Conservation (phyloP, 495 filamentous ascomycete genomes). For the Hyaloscypha variabilis region DNA sequence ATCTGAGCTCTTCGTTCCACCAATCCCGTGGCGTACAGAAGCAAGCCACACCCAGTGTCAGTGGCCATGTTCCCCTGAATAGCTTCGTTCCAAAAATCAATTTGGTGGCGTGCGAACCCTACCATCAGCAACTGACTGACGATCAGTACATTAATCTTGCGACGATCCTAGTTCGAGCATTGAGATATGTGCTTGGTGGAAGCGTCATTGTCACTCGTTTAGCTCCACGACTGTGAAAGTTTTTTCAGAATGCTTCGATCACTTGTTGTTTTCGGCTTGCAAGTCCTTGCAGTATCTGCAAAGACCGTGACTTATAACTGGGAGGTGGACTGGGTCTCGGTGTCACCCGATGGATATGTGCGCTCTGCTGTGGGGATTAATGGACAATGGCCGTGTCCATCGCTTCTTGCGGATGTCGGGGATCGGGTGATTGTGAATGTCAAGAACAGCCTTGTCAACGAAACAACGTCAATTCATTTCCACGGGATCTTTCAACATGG, state of each 20-base stretch:
- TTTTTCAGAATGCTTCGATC: neutral
- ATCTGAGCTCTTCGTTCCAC: neutral
- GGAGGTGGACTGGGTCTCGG: slow-evolving; percentile 72
- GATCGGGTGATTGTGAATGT: slow-evolving; percentile 72
- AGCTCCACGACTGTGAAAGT: neutral
- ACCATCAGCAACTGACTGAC: neutral
- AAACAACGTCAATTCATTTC: slow-evolving; percentile 75
- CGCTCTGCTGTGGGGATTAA: slow-evolving; percentile 80
- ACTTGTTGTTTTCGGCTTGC: neutral
- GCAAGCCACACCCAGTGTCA: neutral
- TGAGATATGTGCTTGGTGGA: neutral
- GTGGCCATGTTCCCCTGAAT: neutral
- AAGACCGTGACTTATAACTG: slow-evolving; percentile 60
- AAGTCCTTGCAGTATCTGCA: slow-evolving; percentile 46
- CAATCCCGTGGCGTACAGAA: neutral
- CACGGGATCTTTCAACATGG: slow-evolving; percentile 76
- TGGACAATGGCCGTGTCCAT: slow-evolving; percentile 71
- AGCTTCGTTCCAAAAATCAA: neutral
- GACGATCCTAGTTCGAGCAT: neutral
- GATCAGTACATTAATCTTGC: neutral
- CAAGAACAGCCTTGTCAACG: slow-evolving; percentile 69
- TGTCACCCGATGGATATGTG: slow-evolving; percentile 68
- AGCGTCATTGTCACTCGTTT: neutral
- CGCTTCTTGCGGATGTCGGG: slow-evolving; percentile 66
- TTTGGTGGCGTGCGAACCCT: neutral